These are phyloP conservation scores for Daldinia sp. DNA, from an alignment of 2,329 filamentous ascomycete genomes.

Conservation along the genomic window DNA sequence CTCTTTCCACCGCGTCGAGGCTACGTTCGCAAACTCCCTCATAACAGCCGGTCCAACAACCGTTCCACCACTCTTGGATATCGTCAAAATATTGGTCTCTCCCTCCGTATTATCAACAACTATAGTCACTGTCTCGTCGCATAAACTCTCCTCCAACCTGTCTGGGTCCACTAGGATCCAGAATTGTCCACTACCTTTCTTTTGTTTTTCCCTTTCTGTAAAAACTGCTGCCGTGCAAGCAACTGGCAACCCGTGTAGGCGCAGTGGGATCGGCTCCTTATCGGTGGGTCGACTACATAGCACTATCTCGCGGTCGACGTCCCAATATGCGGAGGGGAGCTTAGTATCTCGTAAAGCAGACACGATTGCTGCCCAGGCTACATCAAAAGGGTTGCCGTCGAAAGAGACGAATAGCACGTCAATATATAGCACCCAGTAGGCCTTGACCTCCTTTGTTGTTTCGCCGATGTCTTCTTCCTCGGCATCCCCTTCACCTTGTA, in stretches of 20 bases:
- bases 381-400: conserved; percentile 91
- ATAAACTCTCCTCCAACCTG: conserved; percentile 85
- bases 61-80: conserved; percentile 86
- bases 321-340: conserved; percentile 83
- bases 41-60: conserved; percentile 71
- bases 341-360: conserved; percentile 81
- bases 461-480: conserved; percentile 41
- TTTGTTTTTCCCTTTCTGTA: conserved; percentile 65
- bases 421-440: conserved; percentile 95
- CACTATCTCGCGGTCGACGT: conserved; percentile 79
- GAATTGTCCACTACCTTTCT: conserved; percentile 56
- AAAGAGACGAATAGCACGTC: conserved; percentile 94
- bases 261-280: conserved; percentile 62
- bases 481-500: conserved; percentile 43
- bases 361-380: conserved; percentile 84
- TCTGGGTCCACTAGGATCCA: conserved; percentile 92
- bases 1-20: conserved; percentile 71
- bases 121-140: conserved; percentile 82
- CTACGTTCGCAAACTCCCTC: conserved; percentile 64
- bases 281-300: conserved; percentile 66
- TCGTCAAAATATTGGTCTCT: conserved; percentile 66
- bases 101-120: conserved; percentile 73
- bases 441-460: conserved; percentile 65
- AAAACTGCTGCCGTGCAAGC: conserved; percentile 83
- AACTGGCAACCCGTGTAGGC: conserved; percentile 73